These are phyloP conservation scores for Ganoderma sinense DNA, from an alignment of 1,284 basidiomycete genomes.

Conservation along the genomic window DNA sequence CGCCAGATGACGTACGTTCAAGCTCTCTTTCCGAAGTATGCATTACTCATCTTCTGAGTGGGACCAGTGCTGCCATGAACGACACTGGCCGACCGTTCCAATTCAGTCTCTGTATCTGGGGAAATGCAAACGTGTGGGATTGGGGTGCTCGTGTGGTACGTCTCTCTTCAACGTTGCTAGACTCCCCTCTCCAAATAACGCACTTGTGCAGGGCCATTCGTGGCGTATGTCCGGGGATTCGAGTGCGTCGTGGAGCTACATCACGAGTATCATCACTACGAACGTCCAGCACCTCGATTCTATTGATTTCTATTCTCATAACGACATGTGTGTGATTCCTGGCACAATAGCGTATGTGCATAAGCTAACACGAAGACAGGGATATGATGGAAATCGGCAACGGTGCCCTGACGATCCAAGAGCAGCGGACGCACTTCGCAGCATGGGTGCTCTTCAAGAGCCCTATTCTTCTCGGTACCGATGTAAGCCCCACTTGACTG, in stretches of 20 bases:
- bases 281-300: constrained; percentile 52
- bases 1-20: constrained; percentile 57
- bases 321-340: constrained; percentile 51
- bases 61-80: constrained; percentile 50
- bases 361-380: constrained; percentile 13
- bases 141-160: constrained; percentile 61
- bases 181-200: not conserved
- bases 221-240: constrained; percentile 64
- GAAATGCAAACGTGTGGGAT: constrained; percentile 56
- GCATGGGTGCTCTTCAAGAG: constrained; percentile 64
- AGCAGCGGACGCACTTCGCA: constrained; percentile 64
- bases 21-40: constrained; percentile 3
- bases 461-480: constrained; percentile 62
- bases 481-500: constrained; percentile 41
- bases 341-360: not conserved
- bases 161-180: constrained; percentile 2
- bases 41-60: not conserved
- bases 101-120: constrained; percentile 61
- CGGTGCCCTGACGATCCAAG: constrained; percentile 54
- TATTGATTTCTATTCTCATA: constrained; percentile 57
- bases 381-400: constrained; percentile 71
- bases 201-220: constrained; percentile 52
- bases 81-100: constrained; percentile 51
- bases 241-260: constrained; percentile 56
- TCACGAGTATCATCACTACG: constrained; percentile 51